A percentile compares a stretch with the other conserved stretches of the same genome.
Conservation (phyloP, 768 basidiomycete species). For the Suillus ampliporus region DNA sequence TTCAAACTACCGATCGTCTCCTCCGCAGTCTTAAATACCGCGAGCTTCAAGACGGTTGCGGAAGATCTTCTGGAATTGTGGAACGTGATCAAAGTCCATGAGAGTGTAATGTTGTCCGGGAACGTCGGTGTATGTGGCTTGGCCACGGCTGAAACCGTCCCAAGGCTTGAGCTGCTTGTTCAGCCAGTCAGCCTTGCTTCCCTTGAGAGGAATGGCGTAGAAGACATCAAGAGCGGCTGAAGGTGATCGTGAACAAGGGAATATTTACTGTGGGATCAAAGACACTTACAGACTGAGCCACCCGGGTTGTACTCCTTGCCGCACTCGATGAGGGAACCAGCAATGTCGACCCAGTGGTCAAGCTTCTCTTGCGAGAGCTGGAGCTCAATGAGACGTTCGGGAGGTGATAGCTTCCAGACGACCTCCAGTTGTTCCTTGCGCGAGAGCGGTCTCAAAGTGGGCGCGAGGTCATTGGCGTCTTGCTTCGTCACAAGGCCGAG, state of each 20-base stretch:
- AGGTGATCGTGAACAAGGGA: background rate
- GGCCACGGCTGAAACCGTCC: conserved; percentile 20
- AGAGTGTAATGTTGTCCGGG: conserved; percentile 23
- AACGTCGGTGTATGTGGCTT: conserved; percentile 18
- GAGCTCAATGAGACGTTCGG: conserved; percentile 26
- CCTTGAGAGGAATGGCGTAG: conserved; percentile 18
- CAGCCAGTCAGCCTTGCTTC: conserved; percentile 20
- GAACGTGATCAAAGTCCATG: conserved; percentile 22
- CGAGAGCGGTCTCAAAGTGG: conserved; percentile 21
- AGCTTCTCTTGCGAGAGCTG: conserved; percentile 29
- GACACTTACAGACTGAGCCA: conserved; percentile 26
- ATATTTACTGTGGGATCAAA: background rate
- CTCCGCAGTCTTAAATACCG: conserved; percentile 19
- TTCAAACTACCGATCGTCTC: background rate
- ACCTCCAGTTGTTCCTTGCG: conserved; percentile 25
- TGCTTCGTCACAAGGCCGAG: conserved; percentile 37
- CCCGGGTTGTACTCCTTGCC: conserved; percentile 23
- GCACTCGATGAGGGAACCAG: conserved; percentile 27
- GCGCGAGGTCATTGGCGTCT: conserved; percentile 21
- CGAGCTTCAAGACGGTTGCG: conserved; percentile 26
- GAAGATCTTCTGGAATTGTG: conserved; percentile 24
- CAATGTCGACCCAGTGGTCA: conserved; percentile 29
- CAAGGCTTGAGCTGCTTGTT: conserved; percentile 24
- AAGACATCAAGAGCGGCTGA: conserved; percentile 18
- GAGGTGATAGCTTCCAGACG: conserved; percentile 25